phyloP scores from a whole-genome alignment of 352 stramenopile genomes.

The Globisporangium cederbergense region DNA sequence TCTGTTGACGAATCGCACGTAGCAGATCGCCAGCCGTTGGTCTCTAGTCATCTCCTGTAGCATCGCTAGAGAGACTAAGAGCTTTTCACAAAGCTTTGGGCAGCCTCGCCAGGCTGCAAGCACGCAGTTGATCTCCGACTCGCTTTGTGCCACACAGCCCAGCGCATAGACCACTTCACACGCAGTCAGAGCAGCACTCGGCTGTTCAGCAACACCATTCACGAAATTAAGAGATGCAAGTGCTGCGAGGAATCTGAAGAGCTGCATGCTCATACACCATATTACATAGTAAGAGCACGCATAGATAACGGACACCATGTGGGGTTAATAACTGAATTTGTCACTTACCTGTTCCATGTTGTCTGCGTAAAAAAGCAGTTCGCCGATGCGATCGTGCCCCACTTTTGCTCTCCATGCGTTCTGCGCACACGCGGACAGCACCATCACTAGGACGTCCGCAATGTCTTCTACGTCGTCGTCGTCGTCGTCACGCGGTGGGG shows the following conservation, averaged over 20 bases:
- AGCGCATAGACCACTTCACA: constrained; percentile 6
- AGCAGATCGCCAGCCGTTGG: constrained; percentile 13
- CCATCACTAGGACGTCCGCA: constrained; percentile 9
- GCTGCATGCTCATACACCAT: background rate
- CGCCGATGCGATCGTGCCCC: background rate
- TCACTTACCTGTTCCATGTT: constrained; percentile 6
- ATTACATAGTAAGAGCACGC: too few species aligned
- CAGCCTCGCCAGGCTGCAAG: background rate
- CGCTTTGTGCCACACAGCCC: background rate
- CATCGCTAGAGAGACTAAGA: background rate
- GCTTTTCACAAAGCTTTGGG: background rate
- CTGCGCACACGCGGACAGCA: background rate
- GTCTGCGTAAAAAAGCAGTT: background rate
- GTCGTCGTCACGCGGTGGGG: background rate
- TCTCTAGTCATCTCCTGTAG: background rate
- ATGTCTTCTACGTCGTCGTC: constrained; percentile 7
- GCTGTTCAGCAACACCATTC: background rate
- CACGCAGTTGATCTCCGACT: background rate
- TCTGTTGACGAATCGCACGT: constrained; percentile 3
- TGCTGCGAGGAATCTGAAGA: background rate
- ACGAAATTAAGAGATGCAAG: background rate
- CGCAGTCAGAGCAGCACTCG: background rate
- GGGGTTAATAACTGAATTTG: background rate
- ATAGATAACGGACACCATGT: background rate
- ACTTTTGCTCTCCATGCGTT: background rate